These are phyloP conservation scores for Amphirosellinia nigrospora DNA, from an alignment of 495 filamentous ascomycete species.

Conservation along the genomic window DNA sequence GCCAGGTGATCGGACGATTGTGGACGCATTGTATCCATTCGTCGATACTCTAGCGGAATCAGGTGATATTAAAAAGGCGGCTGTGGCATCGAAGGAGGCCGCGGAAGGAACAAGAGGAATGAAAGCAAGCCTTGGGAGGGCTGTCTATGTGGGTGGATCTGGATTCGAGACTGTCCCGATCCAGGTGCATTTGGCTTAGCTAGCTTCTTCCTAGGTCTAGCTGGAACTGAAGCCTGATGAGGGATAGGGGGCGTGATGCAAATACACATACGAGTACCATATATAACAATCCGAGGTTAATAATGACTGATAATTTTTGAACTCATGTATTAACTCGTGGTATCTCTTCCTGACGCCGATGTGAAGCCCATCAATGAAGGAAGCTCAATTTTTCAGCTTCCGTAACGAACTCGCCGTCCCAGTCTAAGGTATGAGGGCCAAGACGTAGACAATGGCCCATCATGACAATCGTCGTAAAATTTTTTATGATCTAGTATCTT, in stretches of 20 bases:
- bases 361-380: conserved; percentile 23
- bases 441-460: neutral
- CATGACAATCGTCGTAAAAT: neutral
- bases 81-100: conserved; percentile 73
- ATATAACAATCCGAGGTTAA: neutral
- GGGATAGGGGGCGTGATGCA: conserved; percentile 34
- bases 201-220: conserved; percentile 80
- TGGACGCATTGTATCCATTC: conserved; percentile 91
- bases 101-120: conserved; percentile 88
- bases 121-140: conserved; percentile 84
- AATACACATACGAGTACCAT: conserved; percentile 20
- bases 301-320: conserved; percentile 17
- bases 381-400: conserved; percentile 18
- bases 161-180: conserved; percentile 84
- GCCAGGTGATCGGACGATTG: conserved; percentile 85
- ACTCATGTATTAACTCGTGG: conserved; percentile 28
- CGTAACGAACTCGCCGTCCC: neutral
- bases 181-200: conserved; percentile 87
- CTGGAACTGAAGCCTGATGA: conserved; percentile 47
- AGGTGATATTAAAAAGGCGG: conserved; percentile 70
- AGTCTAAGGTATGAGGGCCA: conserved; percentile 20
- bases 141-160: conserved; percentile 90
- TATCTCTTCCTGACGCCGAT: conserved; percentile 30
- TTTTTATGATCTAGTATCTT: conserved; percentile 5
- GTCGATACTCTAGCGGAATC: conserved; percentile 69